These are phyloP conservation scores for Phytophthora uliginosa DNA, from an alignment of 352 stramenopile species.

Conservation along the genomic window DNA sequence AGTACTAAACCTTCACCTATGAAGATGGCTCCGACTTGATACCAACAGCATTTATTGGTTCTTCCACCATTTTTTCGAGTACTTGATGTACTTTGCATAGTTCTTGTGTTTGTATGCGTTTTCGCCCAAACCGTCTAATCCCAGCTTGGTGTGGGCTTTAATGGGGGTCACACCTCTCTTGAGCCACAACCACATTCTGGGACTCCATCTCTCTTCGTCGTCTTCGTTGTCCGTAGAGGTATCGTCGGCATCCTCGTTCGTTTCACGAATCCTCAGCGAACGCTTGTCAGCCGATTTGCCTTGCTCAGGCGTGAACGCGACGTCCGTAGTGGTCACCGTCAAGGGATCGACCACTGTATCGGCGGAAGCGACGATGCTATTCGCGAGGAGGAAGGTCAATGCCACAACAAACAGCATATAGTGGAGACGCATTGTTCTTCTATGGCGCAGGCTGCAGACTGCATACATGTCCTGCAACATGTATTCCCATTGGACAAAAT, in stretches of 20 bases:
- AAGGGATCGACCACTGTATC: too few relatives aligned
- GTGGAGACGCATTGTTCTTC: too few relatives aligned
- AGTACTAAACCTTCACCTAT: too few relatives aligned
- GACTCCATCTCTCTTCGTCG: neutral
- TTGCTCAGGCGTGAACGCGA: neutral
- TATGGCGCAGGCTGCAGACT: too few relatives aligned
- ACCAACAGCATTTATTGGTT: neutral
- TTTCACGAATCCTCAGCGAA: neutral
- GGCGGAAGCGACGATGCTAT: too few relatives aligned
- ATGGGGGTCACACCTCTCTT: neutral
- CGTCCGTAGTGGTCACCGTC: too few relatives aligned
- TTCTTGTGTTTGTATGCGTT: neutral
- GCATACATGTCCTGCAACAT: too few relatives aligned
- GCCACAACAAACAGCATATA: too few relatives aligned
- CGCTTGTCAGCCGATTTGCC: neutral
- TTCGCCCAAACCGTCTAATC: neutral
- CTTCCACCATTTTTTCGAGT: neutral
- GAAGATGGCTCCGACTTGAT: too few relatives aligned
- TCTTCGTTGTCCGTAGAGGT: neutral
- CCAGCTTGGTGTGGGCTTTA: neutral
- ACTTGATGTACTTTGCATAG: neutral
- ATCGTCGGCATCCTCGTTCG: neutral
- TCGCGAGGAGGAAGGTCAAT: too few relatives aligned
- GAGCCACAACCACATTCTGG: neutral
- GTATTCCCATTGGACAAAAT: too few relatives aligned